Evolutionary conservation across 1,284 basidiomycete genomes (phyloP).

Genomic region (Microbotryomycetes sp.): DNA sequence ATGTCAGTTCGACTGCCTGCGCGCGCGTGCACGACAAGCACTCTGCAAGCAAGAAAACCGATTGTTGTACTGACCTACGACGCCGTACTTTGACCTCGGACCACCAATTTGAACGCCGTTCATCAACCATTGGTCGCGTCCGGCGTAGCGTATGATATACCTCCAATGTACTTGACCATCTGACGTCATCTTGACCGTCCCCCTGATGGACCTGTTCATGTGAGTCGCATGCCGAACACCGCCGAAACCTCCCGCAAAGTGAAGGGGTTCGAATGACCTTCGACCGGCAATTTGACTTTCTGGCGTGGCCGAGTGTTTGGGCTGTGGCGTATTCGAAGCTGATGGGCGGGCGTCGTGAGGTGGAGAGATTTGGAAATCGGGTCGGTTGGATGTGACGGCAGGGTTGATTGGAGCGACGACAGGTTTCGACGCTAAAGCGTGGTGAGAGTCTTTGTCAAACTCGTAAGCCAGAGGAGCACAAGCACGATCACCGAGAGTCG

Average conservation of each 20-base stretch:
- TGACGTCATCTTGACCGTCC: conserved; percentile 8
- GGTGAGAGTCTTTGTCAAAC: not conserved
- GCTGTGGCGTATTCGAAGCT: not conserved
- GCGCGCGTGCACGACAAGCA: too few relatives aligned
- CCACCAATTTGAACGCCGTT: conserved; percentile 17
- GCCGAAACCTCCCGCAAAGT: conserved; percentile 13
- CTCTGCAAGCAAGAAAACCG: too few relatives aligned
- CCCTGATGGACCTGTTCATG: conserved; percentile 10
- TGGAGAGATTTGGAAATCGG: not conserved
- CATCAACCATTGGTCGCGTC: conserved; percentile 22
- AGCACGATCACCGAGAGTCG: not conserved
- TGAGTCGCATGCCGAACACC: not conserved
- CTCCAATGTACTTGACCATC: conserved; percentile 10
- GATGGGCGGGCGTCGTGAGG: not conserved
- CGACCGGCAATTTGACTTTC: conserved; percentile 9
- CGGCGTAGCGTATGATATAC: conserved; percentile 14
- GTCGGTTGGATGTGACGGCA: not conserved
- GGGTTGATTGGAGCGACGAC: too few relatives aligned
- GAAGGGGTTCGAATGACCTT: conserved; percentile 7
- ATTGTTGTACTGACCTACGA: conserved; percentile 1
- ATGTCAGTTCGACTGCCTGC: too few relatives aligned
- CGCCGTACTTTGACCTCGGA: conserved; percentile 1
- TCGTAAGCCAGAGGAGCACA: not conserved
- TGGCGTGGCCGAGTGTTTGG: not conserved
- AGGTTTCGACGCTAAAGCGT: too few relatives aligned